A percentile compares a stretch with the other conserved stretches of the same genome.
These are phyloP conservation scores for Tuber indicum DNA, from an alignment of 495 filamentous ascomycete species.

Conservation along the genomic window DNA sequence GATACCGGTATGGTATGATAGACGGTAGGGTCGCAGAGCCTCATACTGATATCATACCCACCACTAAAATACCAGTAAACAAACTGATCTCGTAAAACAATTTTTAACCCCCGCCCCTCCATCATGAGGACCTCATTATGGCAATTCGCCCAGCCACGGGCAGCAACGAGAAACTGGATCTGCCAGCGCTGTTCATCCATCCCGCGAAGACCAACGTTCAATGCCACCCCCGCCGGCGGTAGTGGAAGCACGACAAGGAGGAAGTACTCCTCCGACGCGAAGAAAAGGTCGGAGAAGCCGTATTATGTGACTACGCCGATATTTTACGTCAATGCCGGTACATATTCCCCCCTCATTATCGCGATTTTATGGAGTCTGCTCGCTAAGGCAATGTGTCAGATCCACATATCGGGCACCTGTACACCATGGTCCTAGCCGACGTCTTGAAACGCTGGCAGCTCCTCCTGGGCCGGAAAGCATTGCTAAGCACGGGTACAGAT, in stretches of 20 bases:
- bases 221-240: neutral
- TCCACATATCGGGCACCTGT: slow-evolving; percentile 91
- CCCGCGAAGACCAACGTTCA: neutral
- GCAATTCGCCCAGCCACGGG: neutral
- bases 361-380: neutral
- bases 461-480: slow-evolving; percentile 60
- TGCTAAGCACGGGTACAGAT: slow-evolving; percentile 88
- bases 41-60: neutral
- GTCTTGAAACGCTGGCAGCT: slow-evolving; percentile 87
- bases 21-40: slow-evolving; percentile 1
- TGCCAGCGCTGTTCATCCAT: neutral
- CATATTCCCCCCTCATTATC: slow-evolving; percentile 5
- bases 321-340: slow-evolving; percentile 98
- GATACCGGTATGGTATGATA: neutral
- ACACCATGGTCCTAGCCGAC: slow-evolving; percentile 84
- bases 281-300: slow-evolving; percentile 56
- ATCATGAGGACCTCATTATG: neutral
- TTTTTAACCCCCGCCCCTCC: neutral
- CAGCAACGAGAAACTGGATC: neutral
- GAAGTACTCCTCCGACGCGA: slow-evolving; percentile 12
- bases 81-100: neutral
- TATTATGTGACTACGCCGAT: slow-evolving; percentile 96
- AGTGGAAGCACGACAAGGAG: neutral
- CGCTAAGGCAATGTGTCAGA: slow-evolving; percentile 47
- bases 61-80: neutral